Evolutionary conservation across 1,284 basidiomycete genomes (phyloP).

Genomic region (Ustilago xerochloae): DNA sequence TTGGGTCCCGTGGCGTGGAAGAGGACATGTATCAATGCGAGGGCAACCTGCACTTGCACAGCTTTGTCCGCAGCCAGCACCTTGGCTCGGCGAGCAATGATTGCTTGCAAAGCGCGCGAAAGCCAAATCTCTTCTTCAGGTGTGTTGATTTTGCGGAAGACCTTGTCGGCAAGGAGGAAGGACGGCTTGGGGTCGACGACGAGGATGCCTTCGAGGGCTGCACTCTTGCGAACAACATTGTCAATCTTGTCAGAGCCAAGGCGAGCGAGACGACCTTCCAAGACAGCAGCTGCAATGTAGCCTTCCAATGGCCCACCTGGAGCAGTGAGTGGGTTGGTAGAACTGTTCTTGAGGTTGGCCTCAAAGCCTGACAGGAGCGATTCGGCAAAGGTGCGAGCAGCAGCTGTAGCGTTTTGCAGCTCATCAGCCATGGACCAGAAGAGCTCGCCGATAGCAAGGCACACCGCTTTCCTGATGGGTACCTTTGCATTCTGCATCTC

Average conservation of each 20-base stretch:
- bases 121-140: slow-evolving; percentile 58
- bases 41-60: slow-evolving; percentile 30
- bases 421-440: slow-evolving; percentile 42
- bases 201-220: slow-evolving; percentile 44
- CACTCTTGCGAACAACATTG: slow-evolving; percentile 34
- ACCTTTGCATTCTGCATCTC: slow-evolving; percentile 59
- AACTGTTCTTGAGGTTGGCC: slow-evolving; percentile 55
- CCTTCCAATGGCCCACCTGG: slow-evolving; percentile 62
- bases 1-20: slow-evolving; percentile 41
- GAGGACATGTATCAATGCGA: slow-evolving; percentile 47
- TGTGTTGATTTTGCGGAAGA: slow-evolving; percentile 57
- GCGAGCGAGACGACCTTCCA: slow-evolving; percentile 38
- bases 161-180: slow-evolving; percentile 64
- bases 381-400: slow-evolving; percentile 47
- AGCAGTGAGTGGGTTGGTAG: slow-evolving; percentile 57
- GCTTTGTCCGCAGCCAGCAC: slow-evolving; percentile 36
- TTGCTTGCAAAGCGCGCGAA: slow-evolving; percentile 40
- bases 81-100: slow-evolving; percentile 18
- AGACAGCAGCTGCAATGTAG: slow-evolving; percentile 54
- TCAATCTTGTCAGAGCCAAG: slow-evolving; percentile 48
- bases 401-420: slow-evolving; percentile 16
- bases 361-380: slow-evolving; percentile 59
- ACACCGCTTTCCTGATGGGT: slow-evolving; percentile 54
- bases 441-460: slow-evolving; percentile 46
- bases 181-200: slow-evolving; percentile 58